Base-by-base conservation (phyloP, 2,329 filamentous ascomycete species). In the Aspergillus amoenus region DNA sequence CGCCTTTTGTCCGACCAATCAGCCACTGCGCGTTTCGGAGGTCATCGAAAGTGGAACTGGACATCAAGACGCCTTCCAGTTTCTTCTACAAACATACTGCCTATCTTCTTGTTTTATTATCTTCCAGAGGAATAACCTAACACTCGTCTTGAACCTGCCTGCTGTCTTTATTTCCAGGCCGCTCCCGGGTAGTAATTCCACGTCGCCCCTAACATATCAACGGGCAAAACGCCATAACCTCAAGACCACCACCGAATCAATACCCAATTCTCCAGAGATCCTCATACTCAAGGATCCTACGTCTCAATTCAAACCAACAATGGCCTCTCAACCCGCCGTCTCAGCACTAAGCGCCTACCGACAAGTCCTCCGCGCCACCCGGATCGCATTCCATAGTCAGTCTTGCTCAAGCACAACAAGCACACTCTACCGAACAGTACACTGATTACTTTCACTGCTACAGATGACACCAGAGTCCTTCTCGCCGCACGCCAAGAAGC, bases 341-440 rank as follows among this genome's bases (percentile, higher is more conserved):
- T 67, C 92, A 80, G 89, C 90, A 15, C 78, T 91, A 55, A 80
- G 83, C 69, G 91, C 91, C 39, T 97, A 97, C 78, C 82, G 92
- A 69, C 82, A 88, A 64, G 79, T 97, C 42, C 81, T 96, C 66
- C 91, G 93, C 61, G 89, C 93, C 21, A 86, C 90, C 34, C 82
- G 87, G 62, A 81, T 95, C 63, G 92, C 93, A 59, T 99, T 99
- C 72, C 80, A 88, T 78, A 90, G 92, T 93, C 56, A 40, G 62
- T 64, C 43, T 21, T 40, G 37, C 22, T 22, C 13, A 34, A 32
- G 27, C 34, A 30, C 45, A 52, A 47, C 27, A 15, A 5, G 52
- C 15, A 30, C 27, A 4, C 3, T 17, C 18, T 9, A n/a, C 30
- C 7, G 15, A 15, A 22, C 17, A 15, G 18, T 22, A 30, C 55